Percentiles rank a stretch among this genome's conserved stretches.
Evolutionary conservation across 208 protist species (phyloP).

Genomic region (Leishmania mexicana): DNA sequence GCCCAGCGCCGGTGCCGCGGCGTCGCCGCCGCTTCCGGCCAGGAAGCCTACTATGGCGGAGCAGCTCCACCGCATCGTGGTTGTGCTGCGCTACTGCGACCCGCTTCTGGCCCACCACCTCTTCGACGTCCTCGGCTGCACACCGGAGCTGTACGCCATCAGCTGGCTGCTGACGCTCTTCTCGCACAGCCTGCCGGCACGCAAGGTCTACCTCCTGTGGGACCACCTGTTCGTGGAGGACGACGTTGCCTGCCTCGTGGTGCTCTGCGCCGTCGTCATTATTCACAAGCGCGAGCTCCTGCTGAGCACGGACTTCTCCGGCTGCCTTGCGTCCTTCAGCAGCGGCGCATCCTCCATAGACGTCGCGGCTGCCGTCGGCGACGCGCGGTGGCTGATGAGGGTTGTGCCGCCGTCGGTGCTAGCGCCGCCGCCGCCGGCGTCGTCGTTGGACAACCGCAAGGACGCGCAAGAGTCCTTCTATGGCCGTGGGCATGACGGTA

Average conservation of each 20-base stretch:
- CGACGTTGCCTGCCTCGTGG: constrained; percentile 34
- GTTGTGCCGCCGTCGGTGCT: constrained; percentile 41
- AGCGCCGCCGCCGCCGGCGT: constrained; percentile 5
- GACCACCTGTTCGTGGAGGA: constrained; percentile 83
- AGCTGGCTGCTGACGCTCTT: constrained; percentile 95
- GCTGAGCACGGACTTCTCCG: constrained; percentile 51
- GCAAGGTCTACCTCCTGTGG: constrained; percentile 93
- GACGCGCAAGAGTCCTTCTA: neutral
- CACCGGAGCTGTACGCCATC: constrained; percentile 95
- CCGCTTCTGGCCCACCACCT: constrained; percentile 91
- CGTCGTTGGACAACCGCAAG: neutral
- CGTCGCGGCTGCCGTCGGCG: constrained; percentile 35
- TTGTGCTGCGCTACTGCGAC: constrained; percentile 85
- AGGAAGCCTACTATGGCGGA: constrained; percentile 68
- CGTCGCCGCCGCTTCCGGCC: neutral
- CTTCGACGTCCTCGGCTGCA: constrained; percentile 72
- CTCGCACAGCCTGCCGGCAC: constrained; percentile 83
- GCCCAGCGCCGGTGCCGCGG: neutral
- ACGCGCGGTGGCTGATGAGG: constrained; percentile 45
- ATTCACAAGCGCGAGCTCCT: constrained; percentile 45
- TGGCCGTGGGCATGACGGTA: neutral
- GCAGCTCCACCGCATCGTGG: constrained; percentile 61
- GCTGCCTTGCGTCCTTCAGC: constrained; percentile 50
- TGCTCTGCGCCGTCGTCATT: constrained; percentile 44
- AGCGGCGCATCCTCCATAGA: constrained; percentile 32